These are phyloP conservation scores for Sphagnum contortum DNA, from an alignment of 225 moss, liverwort and hornwort genomes.

Conservation along the genomic window DNA sequence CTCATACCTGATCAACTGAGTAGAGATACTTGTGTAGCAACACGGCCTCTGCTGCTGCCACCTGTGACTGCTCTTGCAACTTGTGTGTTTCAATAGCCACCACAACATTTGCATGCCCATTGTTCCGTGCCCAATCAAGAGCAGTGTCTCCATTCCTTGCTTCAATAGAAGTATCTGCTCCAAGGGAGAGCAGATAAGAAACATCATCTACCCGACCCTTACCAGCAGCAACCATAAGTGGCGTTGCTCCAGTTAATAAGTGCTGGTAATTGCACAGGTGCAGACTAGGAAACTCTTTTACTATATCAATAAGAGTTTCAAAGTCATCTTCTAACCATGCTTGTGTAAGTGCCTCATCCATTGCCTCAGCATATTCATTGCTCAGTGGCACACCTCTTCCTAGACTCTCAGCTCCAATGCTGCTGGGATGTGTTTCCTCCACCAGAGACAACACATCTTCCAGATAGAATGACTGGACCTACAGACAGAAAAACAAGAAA, in stretches of 20 bases:
- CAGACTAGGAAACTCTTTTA: conserved; percentile 65
- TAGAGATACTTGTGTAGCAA: conserved; percentile 70
- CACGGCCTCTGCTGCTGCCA: conserved; percentile 47
- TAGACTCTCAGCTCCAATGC: conserved; percentile 14
- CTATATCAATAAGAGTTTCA: conserved; percentile 66
- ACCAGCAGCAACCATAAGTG: conserved; percentile 85
- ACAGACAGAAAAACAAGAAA: conserved; percentile 3
- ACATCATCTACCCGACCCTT: conserved; percentile 83
- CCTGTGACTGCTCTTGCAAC: conserved; percentile 33
- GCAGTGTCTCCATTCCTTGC: conserved; percentile 71
- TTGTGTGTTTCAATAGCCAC: conserved; percentile 37
- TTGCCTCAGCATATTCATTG: conserved; percentile 71
- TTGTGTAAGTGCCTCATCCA: conserved; percentile 79
- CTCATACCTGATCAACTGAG: conserved; percentile 65
- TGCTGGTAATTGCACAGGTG: conserved; percentile 80
- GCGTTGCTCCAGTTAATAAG: conserved; percentile 80
- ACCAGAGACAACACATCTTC: conserved; percentile 81
- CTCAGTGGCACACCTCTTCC: conserved; percentile 23
- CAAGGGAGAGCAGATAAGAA: conserved; percentile 60
- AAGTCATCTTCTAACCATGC: conserved; percentile 95
- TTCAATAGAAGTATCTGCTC: conserved; percentile 60
- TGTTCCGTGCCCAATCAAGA: conserved; percentile 63
- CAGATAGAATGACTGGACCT: conserved; percentile 79
- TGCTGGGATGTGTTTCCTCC: conserved; percentile 18
- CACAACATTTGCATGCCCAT: conserved; percentile 58